Conservation (phyloP, 164 flowering plant genomes). For the Piper betle region DNA sequence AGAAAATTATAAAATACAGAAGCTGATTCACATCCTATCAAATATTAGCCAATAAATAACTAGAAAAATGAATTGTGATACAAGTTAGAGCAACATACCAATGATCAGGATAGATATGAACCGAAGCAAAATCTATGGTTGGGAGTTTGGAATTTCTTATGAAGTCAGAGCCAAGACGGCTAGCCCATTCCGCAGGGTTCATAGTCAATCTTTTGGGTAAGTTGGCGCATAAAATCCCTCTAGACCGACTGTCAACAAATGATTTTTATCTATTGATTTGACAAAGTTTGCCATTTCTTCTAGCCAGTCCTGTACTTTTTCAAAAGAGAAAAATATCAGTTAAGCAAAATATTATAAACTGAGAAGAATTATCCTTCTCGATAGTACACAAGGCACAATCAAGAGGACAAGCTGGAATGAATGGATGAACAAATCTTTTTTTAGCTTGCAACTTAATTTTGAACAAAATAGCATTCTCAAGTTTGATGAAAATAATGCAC, state of each 20-base stretch:
- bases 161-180: slow-evolving; percentile 69
- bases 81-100: slow-evolving; percentile 35
- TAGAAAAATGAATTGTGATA: not conserved
- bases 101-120: slow-evolving; percentile 80
- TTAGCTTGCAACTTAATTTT: no score
- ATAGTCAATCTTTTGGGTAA: slow-evolving; percentile 38
- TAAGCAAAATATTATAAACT: no score
- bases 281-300: slow-evolving; percentile 76
- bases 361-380: no score
- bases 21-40: no score
- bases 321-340: not conserved
- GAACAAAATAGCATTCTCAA: no score
- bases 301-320: slow-evolving; percentile 71
- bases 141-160: slow-evolving; percentile 48
- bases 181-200: slow-evolving; percentile 74
- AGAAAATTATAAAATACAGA: no score
- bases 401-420: no score
- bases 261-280: slow-evolving; percentile 75
- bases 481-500: no score
- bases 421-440: no score
- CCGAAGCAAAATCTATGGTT: slow-evolving; percentile 75
- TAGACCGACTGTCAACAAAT: slow-evolving; percentile 67
- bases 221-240: slow-evolving; percentile 89
- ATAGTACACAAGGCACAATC: no score
- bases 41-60: no score